phyloP scores from a whole-genome alignment of 768 basidiomycete species.

The Leucosporidium creatinivorum region DNA sequence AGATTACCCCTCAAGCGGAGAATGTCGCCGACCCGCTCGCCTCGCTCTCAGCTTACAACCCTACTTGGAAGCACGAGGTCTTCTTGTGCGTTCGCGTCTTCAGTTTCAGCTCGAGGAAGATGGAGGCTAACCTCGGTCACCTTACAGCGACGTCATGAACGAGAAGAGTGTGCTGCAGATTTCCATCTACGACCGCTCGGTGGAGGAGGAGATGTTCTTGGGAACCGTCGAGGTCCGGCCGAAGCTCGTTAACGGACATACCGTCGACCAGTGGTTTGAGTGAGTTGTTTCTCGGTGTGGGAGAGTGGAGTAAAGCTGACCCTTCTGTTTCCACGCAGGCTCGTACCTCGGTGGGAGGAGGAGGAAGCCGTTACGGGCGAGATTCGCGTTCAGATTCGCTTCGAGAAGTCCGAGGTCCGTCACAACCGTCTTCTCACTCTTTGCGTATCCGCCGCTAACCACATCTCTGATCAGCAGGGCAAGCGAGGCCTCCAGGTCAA shows the following conservation, averaged over 20 bases:
- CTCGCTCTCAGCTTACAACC: constrained; percentile 52
- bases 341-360: constrained; percentile 39
- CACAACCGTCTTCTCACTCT: constrained; percentile 8
- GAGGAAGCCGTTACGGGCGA: constrained; percentile 78
- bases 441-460: not conserved
- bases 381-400: constrained; percentile 88
- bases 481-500: constrained; percentile 32
- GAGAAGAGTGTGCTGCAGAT: constrained; percentile 73
- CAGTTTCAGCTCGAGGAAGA: not conserved
- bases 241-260: constrained; percentile 80
- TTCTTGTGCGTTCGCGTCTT: constrained; percentile 65
- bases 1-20: too few relatives aligned
- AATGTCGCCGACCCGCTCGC: not conserved
- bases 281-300: constrained; percentile 46
- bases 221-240: constrained; percentile 89
- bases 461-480: constrained; percentile 3
- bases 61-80: constrained; percentile 98
- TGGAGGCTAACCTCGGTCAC: constrained; percentile 7
- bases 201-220: constrained; percentile 74
- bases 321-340: not conserved
- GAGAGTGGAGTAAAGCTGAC: not conserved
- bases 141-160: constrained; percentile 80
- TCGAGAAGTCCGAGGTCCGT: constrained; percentile 79
- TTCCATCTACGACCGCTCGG: constrained; percentile 72
- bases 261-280: constrained; percentile 96